Conservation (phyloP, 1,284 basidiomycete genomes). For the Ceratobasidium sp. region DNA sequence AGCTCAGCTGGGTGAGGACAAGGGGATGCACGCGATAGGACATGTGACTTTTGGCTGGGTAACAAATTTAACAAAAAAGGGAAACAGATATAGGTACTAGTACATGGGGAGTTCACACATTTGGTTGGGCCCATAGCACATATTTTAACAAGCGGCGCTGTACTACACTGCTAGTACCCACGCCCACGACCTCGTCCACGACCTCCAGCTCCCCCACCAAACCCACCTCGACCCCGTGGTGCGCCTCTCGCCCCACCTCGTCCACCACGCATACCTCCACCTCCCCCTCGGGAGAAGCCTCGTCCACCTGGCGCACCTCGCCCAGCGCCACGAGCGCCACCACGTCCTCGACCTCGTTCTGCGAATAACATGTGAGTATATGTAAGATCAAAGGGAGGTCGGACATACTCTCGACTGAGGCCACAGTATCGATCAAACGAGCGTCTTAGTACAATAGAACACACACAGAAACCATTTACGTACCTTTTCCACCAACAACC, state of each 20-base stretch:
- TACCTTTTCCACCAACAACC: constrained; percentile 68
- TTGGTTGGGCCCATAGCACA: neutral
- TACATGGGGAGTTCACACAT: constrained; percentile 3
- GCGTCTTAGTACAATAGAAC: neutral
- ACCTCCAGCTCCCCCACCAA: constrained; percentile 54
- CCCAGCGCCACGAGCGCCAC: constrained; percentile 48
- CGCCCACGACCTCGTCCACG: constrained; percentile 54
- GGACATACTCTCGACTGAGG: constrained; percentile 61
- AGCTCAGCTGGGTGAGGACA: neutral
- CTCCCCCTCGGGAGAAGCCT: constrained; percentile 38
- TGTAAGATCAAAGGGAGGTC: constrained; percentile 44
- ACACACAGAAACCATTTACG: constrained; percentile 48
- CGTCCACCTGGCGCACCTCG: constrained; percentile 55
- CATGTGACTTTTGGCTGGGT: constrained; percentile 14
- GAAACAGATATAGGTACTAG: neutral
- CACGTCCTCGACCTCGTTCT: constrained; percentile 64
- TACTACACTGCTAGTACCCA: neutral
- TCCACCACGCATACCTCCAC: constrained; percentile 43
- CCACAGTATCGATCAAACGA: neutral
- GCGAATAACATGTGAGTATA: constrained; percentile 41
- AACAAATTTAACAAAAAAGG: constrained; percentile 18
- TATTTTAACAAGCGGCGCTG: neutral
- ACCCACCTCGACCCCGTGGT: constrained; percentile 54
- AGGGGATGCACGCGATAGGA: neutral
- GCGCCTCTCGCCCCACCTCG: constrained; percentile 58